Evolutionary conservation across 257 asterid species (phyloP).

Genomic region (Lantana camara): DNA sequence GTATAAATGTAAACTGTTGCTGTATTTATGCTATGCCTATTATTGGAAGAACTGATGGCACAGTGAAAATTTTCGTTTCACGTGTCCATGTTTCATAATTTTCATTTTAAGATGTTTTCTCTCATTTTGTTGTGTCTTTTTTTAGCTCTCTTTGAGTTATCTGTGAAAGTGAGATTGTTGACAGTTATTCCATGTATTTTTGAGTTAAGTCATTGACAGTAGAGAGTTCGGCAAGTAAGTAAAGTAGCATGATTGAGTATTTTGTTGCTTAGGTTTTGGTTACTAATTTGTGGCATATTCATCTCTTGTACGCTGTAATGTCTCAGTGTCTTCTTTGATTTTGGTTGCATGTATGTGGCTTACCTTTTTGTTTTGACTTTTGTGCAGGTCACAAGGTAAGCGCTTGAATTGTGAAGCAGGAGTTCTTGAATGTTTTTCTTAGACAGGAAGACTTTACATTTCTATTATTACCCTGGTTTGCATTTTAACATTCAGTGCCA

Average conservation of each 20-base stretch:
- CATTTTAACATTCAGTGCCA: neutral
- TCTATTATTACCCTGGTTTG: slow-evolving; percentile 15
- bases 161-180: too few species aligned
- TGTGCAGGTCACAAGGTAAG: slow-evolving; percentile 88
- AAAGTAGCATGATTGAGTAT: too few species aligned
- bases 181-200: too few species aligned
- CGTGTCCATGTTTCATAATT: neutral
- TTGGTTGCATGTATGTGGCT: slow-evolving; percentile 28
- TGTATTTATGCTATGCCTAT: neutral
- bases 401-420: slow-evolving; percentile 37
- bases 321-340: too few species aligned
- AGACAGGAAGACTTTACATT: slow-evolving; percentile 36
- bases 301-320: neutral
- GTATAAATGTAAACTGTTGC: neutral
- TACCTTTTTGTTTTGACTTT: slow-evolving; percentile 25
- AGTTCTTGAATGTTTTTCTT: slow-evolving; percentile 37
- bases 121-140: too few species aligned
- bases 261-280: too few species aligned
- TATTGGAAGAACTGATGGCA: neutral
- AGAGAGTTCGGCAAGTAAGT: too few species aligned
- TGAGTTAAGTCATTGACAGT: too few species aligned
- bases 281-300: too few species aligned
- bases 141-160: too few species aligned
- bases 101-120: neutral
- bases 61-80: too few species aligned